Evolutionary conservation across 1,284 basidiomycete genomes (phyloP).

Genomic region (Hypsizygus ulmarius): DNA sequence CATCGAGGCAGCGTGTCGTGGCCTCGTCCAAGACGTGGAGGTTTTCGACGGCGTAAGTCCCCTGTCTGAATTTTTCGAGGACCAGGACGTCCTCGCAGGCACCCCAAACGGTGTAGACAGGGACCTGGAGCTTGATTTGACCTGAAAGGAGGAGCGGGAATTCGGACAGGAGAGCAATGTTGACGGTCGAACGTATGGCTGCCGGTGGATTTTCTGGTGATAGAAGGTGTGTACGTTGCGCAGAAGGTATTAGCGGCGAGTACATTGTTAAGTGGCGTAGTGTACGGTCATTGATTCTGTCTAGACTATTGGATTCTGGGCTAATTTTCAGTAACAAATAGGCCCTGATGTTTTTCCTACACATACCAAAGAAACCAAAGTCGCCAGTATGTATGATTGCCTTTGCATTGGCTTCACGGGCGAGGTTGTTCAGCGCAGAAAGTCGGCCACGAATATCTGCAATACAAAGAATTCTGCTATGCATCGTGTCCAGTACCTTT

Average conservation of each 20-base stretch:
- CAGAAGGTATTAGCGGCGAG: conserved; percentile 88
- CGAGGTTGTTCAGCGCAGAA: conserved; percentile 87
- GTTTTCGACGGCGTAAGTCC: conserved; percentile 81
- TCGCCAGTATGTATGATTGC: conserved; percentile 98
- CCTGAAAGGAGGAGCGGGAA: conserved; percentile 91
- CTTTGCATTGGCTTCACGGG: conserved; percentile 83
- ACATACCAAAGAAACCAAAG: conserved; percentile 94
- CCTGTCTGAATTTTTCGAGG: conserved; percentile 88
- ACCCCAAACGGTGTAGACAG: conserved; percentile 97
- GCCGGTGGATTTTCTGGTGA: conserved; percentile 60
- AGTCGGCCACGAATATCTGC: conserved; percentile 93
- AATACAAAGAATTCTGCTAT: conserved; percentile 91
- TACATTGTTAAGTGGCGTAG: conserved; percentile 96
- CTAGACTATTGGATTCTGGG: conserved; percentile 76
- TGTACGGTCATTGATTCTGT: conserved; percentile 91
- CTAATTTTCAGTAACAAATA: conserved; percentile 15
- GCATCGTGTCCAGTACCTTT: conserved; percentile 68
- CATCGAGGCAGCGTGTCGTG: conserved; percentile 84
- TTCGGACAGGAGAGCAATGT: conserved; percentile 82
- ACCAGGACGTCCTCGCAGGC: conserved; percentile 96
- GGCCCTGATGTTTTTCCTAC: conserved; percentile 6
- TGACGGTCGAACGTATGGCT: conserved; percentile 62
- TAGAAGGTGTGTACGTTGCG: conserved; percentile 81
- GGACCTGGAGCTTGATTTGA: conserved; percentile 84
- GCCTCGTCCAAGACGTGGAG: conserved; percentile 94